Base-by-base conservation (phyloP, 305 asterid species). In the Nicotiana rustica region DNA sequence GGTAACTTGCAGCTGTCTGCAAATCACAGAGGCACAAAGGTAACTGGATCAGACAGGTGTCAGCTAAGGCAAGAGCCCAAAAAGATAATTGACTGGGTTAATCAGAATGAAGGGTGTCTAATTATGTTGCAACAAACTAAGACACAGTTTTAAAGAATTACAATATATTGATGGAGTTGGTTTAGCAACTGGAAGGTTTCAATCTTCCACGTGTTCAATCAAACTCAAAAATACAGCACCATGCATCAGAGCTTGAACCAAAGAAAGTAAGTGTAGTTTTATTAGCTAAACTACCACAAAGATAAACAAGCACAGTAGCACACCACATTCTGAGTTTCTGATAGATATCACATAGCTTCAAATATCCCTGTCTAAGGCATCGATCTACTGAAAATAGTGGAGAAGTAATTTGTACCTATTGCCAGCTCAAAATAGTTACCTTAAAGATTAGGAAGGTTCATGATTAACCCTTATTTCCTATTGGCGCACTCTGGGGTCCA, bases 1-100 rank as follows among this genome's bases (percentile, higher is more conserved):
- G 99, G 84, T 96, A 96, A 89, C 98, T 96, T 82, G 98, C 99
- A 79, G 98, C 99, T 70, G 99, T 96, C 98, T 96, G 95, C 55
- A 81, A 86, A 86, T 70, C 80, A 81, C 59, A 82, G 56, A 83
- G 80, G 75, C 52, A 25, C 82, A 59, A 83, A 89, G 82, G 83
- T 86, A 84, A 77, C 67, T 73, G 56, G 82, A 52, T 60, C 18
- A 47, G 47, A 41, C 13, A 73, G 55, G 29, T 12, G 12, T n/a
- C 71, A 66, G 56, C 81, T 3, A 68, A 78, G 71, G 56, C 81
- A 8, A 68, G 47, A 56, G 35, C 78, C 66, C n/a, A 17, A 31
- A 55, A 14, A 73, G 64, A 77, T 2, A 56, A 56, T 77, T 17
- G 33, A 10, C 52, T 19, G 59, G 81, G 59, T 82, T 17, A 66